Evolutionary conservation across 2,329 filamentous ascomycete genomes (phyloP).

Genomic region (Ilyonectria mors-panacis): DNA sequence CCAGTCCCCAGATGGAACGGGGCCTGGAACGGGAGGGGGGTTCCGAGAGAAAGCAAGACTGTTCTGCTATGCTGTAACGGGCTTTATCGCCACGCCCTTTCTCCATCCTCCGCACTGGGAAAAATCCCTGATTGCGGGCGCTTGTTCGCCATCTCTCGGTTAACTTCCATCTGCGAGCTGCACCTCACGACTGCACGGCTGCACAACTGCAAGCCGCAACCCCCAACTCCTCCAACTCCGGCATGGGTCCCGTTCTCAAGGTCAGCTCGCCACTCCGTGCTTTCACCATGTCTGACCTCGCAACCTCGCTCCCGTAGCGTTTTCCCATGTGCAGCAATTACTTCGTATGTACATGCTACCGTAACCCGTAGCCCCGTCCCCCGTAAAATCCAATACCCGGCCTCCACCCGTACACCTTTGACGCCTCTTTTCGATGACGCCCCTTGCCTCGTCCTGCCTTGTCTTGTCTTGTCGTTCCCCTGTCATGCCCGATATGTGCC

Average conservation of each 20-base stretch:
- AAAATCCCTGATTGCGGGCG: slow-evolving; percentile 41
- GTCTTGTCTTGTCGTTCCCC: slow-evolving; percentile 1
- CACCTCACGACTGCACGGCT: slow-evolving; percentile 16
- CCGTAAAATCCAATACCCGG: slow-evolving; percentile 10
- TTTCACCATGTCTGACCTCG: slow-evolving; percentile 5
- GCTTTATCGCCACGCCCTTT: slow-evolving; percentile 26
- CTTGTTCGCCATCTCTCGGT: slow-evolving; percentile 41
- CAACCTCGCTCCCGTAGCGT: slow-evolving; percentile 4
- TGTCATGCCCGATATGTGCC: slow-evolving; percentile 27
- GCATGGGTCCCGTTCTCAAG: slow-evolving; percentile 11
- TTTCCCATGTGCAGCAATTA: slow-evolving; percentile 2
- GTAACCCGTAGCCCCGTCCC: background rate
- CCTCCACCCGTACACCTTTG: slow-evolving; percentile 7
- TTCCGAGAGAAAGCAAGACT: slow-evolving; percentile 12
- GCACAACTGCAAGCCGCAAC: background rate
- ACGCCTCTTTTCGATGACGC: slow-evolving; percentile 3
- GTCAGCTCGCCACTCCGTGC: slow-evolving; percentile 12
- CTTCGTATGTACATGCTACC: background rate
- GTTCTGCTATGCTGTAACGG: background rate
- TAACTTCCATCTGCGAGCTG: slow-evolving; percentile 47
- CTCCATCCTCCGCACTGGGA: slow-evolving; percentile 23
- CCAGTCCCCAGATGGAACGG: slow-evolving; percentile 21
- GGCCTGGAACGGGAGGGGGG: slow-evolving; percentile 29
- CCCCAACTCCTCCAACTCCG: background rate
- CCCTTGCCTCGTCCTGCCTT: background rate